phyloP scores from a whole-genome alignment of 2,329 filamentous ascomycete genomes.

The Pestalotiopsis sp. region DNA sequence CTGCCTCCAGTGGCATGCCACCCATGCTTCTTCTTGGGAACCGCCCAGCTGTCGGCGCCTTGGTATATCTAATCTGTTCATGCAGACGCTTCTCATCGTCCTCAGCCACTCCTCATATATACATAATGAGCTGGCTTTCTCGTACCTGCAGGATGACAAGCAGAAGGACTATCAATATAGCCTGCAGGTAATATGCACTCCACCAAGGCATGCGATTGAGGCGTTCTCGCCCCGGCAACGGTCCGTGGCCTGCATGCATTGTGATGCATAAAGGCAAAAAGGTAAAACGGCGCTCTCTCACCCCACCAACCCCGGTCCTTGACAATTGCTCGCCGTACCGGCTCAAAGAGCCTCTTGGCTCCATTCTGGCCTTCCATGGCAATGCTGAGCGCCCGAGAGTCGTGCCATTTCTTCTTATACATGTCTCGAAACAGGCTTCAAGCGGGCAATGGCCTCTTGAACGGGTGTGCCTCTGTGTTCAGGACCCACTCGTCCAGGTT shows the following conservation, averaged over 20 bases:
- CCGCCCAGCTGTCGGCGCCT: no score
- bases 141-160: neutral
- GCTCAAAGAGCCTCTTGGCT: neutral
- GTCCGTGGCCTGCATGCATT: neutral
- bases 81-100: no score
- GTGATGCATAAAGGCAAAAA: neutral
- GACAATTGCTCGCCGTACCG: neutral
- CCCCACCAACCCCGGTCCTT: neutral
- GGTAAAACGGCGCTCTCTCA: neutral
- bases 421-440: neutral
- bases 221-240: neutral
- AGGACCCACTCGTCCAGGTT: constrained; percentile 71
- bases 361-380: neutral
- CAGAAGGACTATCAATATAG: neutral
- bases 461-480: constrained; percentile 66
- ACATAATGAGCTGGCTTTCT: no score
- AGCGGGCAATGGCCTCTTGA: constrained; percentile 44
- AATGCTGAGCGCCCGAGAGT: neutral
- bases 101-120: no score
- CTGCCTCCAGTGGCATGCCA: no score
- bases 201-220: neutral
- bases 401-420: neutral
- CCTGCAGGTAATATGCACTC: neutral
- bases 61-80: no score
- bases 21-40: no score